Conservation (phyloP, 1,284 basidiomycete genomes). For the Pulchroboletus neoregius region DNA sequence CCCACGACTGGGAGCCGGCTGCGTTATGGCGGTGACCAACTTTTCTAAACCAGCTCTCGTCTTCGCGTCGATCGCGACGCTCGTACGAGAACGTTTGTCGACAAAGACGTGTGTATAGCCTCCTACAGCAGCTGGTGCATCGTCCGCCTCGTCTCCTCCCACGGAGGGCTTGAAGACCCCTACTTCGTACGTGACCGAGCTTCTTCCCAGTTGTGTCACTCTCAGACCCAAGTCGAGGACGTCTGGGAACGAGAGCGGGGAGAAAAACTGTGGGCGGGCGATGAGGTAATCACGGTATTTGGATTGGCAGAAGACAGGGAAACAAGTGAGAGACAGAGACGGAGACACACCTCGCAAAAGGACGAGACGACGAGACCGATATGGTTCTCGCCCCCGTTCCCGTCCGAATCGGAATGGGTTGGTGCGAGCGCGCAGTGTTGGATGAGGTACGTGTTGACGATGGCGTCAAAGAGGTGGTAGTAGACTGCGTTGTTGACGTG, state of each 20-base stretch:
- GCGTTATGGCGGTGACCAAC: background rate
- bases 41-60: slow-evolving; percentile 17
- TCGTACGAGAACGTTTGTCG: slow-evolving; percentile 51
- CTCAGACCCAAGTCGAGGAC: slow-evolving; percentile 63
- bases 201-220: slow-evolving; percentile 59
- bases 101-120: slow-evolving; percentile 82
- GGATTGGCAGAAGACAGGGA: background rate
- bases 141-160: slow-evolving; percentile 13
- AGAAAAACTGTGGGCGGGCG: slow-evolving; percentile 46
- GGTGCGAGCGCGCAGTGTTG: slow-evolving; percentile 53
- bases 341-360: slow-evolving; percentile 48
- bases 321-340: background rate
- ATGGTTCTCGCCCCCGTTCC: slow-evolving; percentile 22
- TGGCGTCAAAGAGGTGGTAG: slow-evolving; percentile 73
- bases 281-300: background rate
- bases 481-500: slow-evolving; percentile 79
- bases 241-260: slow-evolving; percentile 65
- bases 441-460: slow-evolving; percentile 71
- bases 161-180: slow-evolving; percentile 56
- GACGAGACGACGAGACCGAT: slow-evolving; percentile 75
- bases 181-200: slow-evolving; percentile 72
- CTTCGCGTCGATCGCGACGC: slow-evolving; percentile 38
- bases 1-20: background rate
- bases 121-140: slow-evolving; percentile 58
- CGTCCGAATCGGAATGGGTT: slow-evolving; percentile 14